Percentiles rank a stretch among this genome's conserved stretches.
These are phyloP conservation scores for Xylaria intraflava DNA, from an alignment of 495 filamentous ascomycete genomes.

Conservation along the genomic window DNA sequence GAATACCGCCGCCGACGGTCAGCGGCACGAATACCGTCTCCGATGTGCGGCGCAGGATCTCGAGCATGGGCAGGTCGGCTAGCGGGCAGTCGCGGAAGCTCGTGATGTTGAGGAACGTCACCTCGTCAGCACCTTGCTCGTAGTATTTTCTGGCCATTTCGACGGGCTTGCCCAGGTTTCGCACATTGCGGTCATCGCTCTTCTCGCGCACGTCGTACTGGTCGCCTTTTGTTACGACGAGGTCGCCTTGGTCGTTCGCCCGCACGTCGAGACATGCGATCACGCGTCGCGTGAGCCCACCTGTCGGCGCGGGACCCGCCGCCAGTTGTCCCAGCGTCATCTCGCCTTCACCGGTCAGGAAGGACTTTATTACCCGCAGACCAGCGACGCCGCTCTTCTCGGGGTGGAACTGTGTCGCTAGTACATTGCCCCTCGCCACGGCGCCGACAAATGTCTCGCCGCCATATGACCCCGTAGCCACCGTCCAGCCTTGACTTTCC, in stretches of 20 bases:
- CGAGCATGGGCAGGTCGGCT: slow-evolving; percentile 89
- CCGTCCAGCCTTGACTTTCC: slow-evolving; percentile 74
- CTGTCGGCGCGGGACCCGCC: slow-evolving; percentile 21
- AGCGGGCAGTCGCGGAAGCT: slow-evolving; percentile 92
- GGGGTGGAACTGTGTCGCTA: slow-evolving; percentile 95
- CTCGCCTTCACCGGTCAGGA: slow-evolving; percentile 61
- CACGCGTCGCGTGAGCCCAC: slow-evolving; percentile 76
- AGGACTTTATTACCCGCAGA: slow-evolving; percentile 73
- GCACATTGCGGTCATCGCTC: slow-evolving; percentile 62
- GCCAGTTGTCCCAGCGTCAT: slow-evolving; percentile 25
- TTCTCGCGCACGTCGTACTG: slow-evolving; percentile 99
- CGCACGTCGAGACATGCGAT: slow-evolving; percentile 97
- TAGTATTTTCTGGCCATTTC: slow-evolving; percentile 93
- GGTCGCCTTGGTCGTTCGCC: slow-evolving; percentile 89
- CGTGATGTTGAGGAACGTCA: slow-evolving; percentile 97
- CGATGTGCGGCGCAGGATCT: slow-evolving; percentile 77
- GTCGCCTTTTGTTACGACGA: slow-evolving; percentile 97
- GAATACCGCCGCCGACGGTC: slow-evolving; percentile 91
- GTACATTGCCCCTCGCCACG: slow-evolving; percentile 71
- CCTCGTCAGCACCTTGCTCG: slow-evolving; percentile 91
- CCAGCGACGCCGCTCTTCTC: slow-evolving; percentile 94
- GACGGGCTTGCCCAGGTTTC: slow-evolving; percentile 93
- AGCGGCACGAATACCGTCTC: slow-evolving; percentile 96
- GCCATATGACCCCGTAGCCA: slow-evolving; percentile 83
- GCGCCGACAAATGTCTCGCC: slow-evolving; percentile 89